phyloP scores from a whole-genome alignment of 768 basidiomycete species.

The Termitomyces sp. region DNA sequence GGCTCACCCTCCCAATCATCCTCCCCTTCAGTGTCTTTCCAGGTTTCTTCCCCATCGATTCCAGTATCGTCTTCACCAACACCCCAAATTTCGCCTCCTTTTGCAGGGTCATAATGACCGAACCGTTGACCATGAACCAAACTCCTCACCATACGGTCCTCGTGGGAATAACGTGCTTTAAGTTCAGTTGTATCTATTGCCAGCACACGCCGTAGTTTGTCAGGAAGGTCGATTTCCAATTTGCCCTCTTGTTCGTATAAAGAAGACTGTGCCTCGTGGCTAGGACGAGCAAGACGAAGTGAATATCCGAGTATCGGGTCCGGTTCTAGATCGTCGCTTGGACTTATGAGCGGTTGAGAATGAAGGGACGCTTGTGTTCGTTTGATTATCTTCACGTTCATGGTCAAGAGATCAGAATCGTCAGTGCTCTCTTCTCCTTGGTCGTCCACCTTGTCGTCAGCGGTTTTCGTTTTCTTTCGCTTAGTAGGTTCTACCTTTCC shows the following conservation, averaged over 20 bases:
- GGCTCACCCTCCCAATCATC: slow-evolving; percentile 82
- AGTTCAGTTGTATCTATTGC: slow-evolving; percentile 48
- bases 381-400: slow-evolving; percentile 30
- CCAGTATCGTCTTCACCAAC: slow-evolving; percentile 55
- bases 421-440: slow-evolving; percentile 24
- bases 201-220: slow-evolving; percentile 59
- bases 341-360: slow-evolving; percentile 9
- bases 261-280: slow-evolving; percentile 14
- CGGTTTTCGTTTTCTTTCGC: slow-evolving; percentile 49
- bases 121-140: slow-evolving; percentile 56
- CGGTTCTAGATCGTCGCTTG: slow-evolving; percentile 22
- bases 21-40: slow-evolving; percentile 36
- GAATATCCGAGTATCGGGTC: slow-evolving; percentile 29
- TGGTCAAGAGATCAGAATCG: slow-evolving; percentile 15
- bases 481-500: slow-evolving; percentile 19
- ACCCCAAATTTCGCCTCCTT: slow-evolving; percentile 73
- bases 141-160: slow-evolving; percentile 51
- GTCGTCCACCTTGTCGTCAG: slow-evolving; percentile 23
- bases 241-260: slow-evolving; percentile 25
- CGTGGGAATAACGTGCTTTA: slow-evolving; percentile 34
- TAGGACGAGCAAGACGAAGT: slow-evolving; percentile 27
- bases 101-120: slow-evolving; percentile 53
- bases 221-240: slow-evolving; percentile 57
- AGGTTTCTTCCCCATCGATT: slow-evolving; percentile 19
- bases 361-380: slow-evolving; percentile 17